phyloP scores from a whole-genome alignment of 169 alveolate genomes.

The Plasmodium fragile region DNA sequence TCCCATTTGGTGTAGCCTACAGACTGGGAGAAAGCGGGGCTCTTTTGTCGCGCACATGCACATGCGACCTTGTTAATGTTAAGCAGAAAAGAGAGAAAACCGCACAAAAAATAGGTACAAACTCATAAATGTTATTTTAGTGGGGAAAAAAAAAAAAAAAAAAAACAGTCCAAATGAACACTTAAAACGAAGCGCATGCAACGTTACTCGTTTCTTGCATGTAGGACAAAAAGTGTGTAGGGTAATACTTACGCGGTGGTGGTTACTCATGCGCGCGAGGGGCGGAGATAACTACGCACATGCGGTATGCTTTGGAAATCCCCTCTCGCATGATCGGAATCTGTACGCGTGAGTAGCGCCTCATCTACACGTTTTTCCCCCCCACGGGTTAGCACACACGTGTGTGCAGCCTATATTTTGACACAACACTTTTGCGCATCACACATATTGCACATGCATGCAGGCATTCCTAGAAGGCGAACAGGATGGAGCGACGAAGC shows the following conservation, averaged over 20 bases:
- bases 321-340: not conserved
- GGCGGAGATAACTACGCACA: not conserved
- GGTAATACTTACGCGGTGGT: not conserved
- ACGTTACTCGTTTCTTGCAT: not conserved
- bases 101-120: not conserved
- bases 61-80: not conserved
- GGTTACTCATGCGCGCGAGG: not conserved
- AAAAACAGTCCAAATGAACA: not conserved
- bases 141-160: not conserved
- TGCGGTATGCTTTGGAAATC: not conserved
- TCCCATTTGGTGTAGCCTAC: not conserved
- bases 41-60: not conserved
- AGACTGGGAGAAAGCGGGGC: not conserved
- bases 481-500: constrained; percentile 58
- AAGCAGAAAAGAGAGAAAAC: not conserved
- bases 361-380: not conserved
- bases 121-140: not conserved
- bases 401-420: not conserved
- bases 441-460: not conserved
- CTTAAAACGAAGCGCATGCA: not conserved
- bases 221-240: not conserved
- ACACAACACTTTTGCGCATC: not conserved
- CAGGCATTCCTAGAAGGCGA: not conserved
- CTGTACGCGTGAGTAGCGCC: not conserved
- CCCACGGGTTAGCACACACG: not conserved